A percentile compares a stretch with the other conserved stretches of the same genome.
Conservation (phyloP, 2,329 filamentous ascomycete species). For the Monosporascus ibericus region DNA sequence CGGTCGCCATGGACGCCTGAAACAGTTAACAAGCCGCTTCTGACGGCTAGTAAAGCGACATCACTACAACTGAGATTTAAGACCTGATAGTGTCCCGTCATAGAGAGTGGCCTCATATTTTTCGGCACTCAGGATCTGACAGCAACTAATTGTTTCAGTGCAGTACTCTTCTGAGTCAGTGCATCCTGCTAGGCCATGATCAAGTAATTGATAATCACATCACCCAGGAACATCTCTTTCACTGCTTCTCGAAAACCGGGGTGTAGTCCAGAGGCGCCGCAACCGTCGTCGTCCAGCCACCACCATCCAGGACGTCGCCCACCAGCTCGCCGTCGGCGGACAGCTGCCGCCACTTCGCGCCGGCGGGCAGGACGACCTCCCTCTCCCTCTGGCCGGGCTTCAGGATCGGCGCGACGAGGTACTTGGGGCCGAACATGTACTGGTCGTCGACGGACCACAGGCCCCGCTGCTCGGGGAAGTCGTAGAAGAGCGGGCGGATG, state of each 20-base stretch:
- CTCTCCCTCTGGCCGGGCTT: slow-evolving; percentile 31
- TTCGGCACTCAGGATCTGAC: too few relatives aligned
- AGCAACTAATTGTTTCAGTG: too few relatives aligned
- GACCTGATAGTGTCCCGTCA: too few relatives aligned
- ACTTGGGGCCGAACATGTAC: slow-evolving; percentile 59
- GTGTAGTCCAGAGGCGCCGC: slow-evolving; percentile 11
- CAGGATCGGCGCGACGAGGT: slow-evolving; percentile 52
- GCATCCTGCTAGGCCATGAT: too few relatives aligned
- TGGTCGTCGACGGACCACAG: slow-evolving; percentile 54
- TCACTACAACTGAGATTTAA: too few relatives aligned
- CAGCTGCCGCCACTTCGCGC: slow-evolving; percentile 7
- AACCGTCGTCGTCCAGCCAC: slow-evolving; percentile 1
- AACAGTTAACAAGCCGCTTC: too few relatives aligned
- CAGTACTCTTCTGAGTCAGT: too few relatives aligned
- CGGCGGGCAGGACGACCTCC: slow-evolving; percentile 8
- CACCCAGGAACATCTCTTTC: background rate
- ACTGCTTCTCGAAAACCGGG: slow-evolving; percentile 10
- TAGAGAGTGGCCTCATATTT: too few relatives aligned
- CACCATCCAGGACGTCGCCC: slow-evolving; percentile 3
- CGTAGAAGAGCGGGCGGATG: slow-evolving; percentile 58
- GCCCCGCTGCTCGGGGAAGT: slow-evolving; percentile 49
- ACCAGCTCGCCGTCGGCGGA: slow-evolving; percentile 5
- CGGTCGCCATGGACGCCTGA: too few relatives aligned
- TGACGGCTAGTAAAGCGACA: too few relatives aligned
- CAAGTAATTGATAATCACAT: background rate